Percentiles rank a stretch among this genome's conserved stretches.
Evolutionary conservation across 2,329 filamentous ascomycete species (phyloP).

Genomic region (Neodidymelliopsis sp.): DNA sequence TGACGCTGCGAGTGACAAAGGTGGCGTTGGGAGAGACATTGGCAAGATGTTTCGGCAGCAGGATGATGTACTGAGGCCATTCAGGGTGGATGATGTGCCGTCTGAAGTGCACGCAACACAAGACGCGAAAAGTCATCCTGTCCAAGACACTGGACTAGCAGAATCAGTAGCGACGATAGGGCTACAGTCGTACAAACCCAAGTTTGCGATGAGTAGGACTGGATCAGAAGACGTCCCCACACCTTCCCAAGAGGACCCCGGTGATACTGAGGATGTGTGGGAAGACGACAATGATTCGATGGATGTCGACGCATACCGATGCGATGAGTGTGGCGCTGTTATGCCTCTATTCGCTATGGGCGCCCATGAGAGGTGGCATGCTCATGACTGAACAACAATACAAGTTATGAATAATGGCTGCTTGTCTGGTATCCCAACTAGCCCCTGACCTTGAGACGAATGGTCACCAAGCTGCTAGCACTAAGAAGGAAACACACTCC

Average conservation of each 20-base stretch:
- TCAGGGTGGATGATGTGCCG: too few species aligned
- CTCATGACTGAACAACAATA: conserved; percentile 33
- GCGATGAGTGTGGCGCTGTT: conserved; percentile 60
- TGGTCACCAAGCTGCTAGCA: conserved; percentile 14
- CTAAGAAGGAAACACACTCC: conserved; percentile 23
- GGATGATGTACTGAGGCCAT: conserved; percentile 67
- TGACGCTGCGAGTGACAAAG: conserved; percentile 55
- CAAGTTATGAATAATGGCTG: too few species aligned
- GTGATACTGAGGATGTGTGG: conserved; percentile 29
- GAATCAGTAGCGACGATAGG: too few species aligned
- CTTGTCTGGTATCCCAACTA: too few species aligned
- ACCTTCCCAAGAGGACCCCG: conserved; percentile 29
- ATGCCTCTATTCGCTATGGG: conserved; percentile 66
- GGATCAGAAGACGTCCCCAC: conserved; percentile 47
- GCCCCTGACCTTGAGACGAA: conserved; percentile 12
- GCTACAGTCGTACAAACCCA: background rate
- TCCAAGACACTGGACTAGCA: too few species aligned
- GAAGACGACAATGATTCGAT: conserved; percentile 45
- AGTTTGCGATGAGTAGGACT: conserved; percentile 2
- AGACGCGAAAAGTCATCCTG: too few species aligned
- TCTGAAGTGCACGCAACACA: too few species aligned
- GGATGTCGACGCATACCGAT: conserved; percentile 47
- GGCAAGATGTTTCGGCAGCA: conserved; percentile 81
- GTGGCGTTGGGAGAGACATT: conserved; percentile 73
- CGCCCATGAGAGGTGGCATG: conserved; percentile 65